Conservation (phyloP, 805 yeast species). For the Teunomyces tritomae region DNA sequence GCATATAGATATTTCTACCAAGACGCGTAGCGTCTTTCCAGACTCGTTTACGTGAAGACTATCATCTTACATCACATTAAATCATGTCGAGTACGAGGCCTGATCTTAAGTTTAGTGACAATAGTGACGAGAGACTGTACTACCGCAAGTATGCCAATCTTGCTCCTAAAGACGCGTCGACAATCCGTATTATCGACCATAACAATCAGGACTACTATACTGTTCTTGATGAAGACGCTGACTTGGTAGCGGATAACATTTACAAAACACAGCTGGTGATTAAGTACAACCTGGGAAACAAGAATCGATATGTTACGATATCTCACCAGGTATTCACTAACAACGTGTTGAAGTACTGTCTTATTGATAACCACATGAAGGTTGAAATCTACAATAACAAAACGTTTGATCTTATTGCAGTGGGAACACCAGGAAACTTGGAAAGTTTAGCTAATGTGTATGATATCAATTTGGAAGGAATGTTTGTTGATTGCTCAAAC, state of each 20-base stretch:
- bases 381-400: slow-evolving; percentile 72
- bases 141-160: slow-evolving; percentile 45
- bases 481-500: slow-evolving; percentile 47
- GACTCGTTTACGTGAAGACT: no score
- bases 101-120: slow-evolving; percentile 41
- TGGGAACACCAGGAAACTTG: slow-evolving; percentile 90
- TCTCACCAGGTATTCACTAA: slow-evolving; percentile 71
- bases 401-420: slow-evolving; percentile 53
- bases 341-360: slow-evolving; percentile 57
- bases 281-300: slow-evolving; percentile 50
- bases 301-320: slow-evolving; percentile 64
- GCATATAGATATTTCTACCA: neutral
- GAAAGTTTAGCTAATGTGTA: slow-evolving; percentile 45
- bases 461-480: slow-evolving; percentile 53
- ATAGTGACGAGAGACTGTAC: slow-evolving; percentile 42
- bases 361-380: slow-evolving; percentile 70
- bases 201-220: slow-evolving; percentile 75
- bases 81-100: slow-evolving; percentile 41
- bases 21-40: neutral
- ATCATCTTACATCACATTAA: neutral
- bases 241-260: slow-evolving; percentile 74
- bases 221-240: slow-evolving; percentile 72
- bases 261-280: slow-evolving; percentile 82
- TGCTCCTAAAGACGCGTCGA: slow-evolving; percentile 38
- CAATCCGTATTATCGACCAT: slow-evolving; percentile 72